Evolutionary conservation across 164 flowering plant species (phyloP), one percentile per base, ranked within the genome.

Genomic region (Cinnamomum micranthum): DNA sequence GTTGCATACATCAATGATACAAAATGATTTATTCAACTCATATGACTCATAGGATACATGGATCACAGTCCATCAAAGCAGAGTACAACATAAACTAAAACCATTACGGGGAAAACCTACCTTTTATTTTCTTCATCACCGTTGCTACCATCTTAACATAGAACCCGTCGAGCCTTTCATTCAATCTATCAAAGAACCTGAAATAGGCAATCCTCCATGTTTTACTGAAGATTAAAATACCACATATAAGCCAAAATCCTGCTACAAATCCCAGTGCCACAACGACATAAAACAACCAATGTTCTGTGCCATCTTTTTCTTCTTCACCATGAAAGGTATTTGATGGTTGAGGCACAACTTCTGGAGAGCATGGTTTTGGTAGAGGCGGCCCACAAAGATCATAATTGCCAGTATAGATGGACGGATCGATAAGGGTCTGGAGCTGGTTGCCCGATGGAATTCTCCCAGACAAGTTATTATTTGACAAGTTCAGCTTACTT

Each of bases 321-420:
- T 22, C 67, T 72, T 17, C 25, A 4, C 13, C 7, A 20, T 4
- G 6, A 5, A 64, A 6, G 33, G 67, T 31, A 23, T 22, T 13
- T 22, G 28, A 33, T 22, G 67, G 25, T 14, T 11, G 6, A 7
- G 55, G 35, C 27, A 4, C 55, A 15, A 20, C 14, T 15, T 77
- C 65, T 31, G 20, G 2, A 1, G 35, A 6, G 17, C 71, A 71
- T 0, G 22, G 15, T 25, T 64, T 12, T 50, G 50, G 2, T 3
- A 77, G 59, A 6, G 75, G 72, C 52, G 50, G 20, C 24, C 79
- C 75, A 58, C 79, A 77, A 14, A 72, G 79, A 9, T 41, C 59
- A 22, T 12, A 2, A 12, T 76, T 76, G 7, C 75, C 76, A 1
- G 23, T 15, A 51, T 59, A 77, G 14, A 23, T 69, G 41, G 73